These are phyloP conservation scores for Hypoxylon sp. DNA, from an alignment of 2,329 filamentous ascomycete species.

Conservation along the genomic window DNA sequence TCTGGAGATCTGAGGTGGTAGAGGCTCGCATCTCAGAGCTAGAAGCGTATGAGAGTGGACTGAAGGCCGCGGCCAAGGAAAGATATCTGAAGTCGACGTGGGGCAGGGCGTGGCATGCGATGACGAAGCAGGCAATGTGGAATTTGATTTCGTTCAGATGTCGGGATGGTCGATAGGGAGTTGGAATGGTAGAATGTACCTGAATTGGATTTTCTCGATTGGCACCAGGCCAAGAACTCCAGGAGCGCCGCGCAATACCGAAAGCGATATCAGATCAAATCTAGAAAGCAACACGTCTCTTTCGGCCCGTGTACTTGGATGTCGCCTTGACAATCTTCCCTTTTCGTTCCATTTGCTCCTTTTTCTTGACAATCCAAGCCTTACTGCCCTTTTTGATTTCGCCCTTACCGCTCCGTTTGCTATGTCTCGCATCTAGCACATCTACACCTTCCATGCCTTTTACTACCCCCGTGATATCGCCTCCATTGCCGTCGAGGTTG, in stretches of 20 bases:
- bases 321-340: conserved; percentile 93
- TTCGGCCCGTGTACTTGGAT: conserved; percentile 94
- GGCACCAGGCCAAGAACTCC: conserved; percentile 30
- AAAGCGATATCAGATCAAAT: conserved; percentile 32
- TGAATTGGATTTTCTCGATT: conserved; percentile 3
- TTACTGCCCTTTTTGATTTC: conserved; percentile 84
- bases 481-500: conserved; percentile 63
- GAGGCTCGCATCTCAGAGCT: conserved; percentile 14
- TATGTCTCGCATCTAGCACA: conserved; percentile 76
- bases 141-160: background rate
- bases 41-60: background rate
- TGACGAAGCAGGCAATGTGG: background rate
- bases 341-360: conserved; percentile 93
- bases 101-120: background rate
- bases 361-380: conserved; percentile 86
- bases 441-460: conserved; percentile 90
- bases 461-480: conserved; percentile 92
- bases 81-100: background rate
- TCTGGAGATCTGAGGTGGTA: conserved; percentile 20
- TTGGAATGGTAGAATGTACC: background rate
- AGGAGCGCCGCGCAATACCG: conserved; percentile 49
- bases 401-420: conserved; percentile 62
- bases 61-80: background rate
- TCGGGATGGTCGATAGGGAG: background rate
- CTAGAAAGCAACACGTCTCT: conserved; percentile 82